Evolutionary conservation across 306 rosid species (phyloP).

Genomic region (Casuarina cunninghamiana): DNA sequence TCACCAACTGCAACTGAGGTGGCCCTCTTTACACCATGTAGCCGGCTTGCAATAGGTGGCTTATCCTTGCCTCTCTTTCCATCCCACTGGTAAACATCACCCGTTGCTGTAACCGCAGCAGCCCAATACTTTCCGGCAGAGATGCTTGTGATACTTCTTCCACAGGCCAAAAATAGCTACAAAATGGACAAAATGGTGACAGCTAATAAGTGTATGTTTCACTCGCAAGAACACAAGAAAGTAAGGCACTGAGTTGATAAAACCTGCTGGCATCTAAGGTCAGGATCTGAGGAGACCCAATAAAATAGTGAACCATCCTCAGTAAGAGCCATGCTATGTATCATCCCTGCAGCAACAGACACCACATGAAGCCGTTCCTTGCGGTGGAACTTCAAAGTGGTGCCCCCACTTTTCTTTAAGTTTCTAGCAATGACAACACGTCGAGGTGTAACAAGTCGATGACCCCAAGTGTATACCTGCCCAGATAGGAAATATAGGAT

Average conservation of each 20-base stretch:
- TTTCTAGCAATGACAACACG: slow-evolving; percentile 83
- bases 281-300: slow-evolving; percentile 92
- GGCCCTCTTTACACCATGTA: slow-evolving; percentile 85
- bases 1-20: slow-evolving; percentile 90
- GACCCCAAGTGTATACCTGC: slow-evolving; percentile 98
- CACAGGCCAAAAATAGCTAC: slow-evolving; percentile 70
- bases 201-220: slow-evolving; percentile 15
- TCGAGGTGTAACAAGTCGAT: slow-evolving; percentile 85
- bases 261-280: slow-evolving; percentile 92
- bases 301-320: slow-evolving; percentile 90
- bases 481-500: slow-evolving; percentile 1
- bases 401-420: slow-evolving; percentile 80
- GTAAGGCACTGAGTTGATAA: slow-evolving; percentile 18
- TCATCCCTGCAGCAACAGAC: slow-evolving; percentile 83
- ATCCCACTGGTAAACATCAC: slow-evolving; percentile 93
- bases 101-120: slow-evolving; percentile 78
- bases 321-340: slow-evolving; percentile 75
- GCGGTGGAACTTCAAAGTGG: slow-evolving; percentile 79
- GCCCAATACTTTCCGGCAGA: slow-evolving; percentile 97
- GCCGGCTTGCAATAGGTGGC: slow-evolving; percentile 66
- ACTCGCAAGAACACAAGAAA: slow-evolving; percentile 11
- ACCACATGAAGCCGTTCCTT: slow-evolving; percentile 74
- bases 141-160: slow-evolving; percentile 64
- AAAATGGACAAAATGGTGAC: slow-evolving; percentile 4
- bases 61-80: slow-evolving; percentile 85